Evolutionary conservation across 2,329 filamentous ascomycete genomes (phyloP), one percentile per base, ranked within the genome.

Genomic region (Emmonsia crescens): DNA sequence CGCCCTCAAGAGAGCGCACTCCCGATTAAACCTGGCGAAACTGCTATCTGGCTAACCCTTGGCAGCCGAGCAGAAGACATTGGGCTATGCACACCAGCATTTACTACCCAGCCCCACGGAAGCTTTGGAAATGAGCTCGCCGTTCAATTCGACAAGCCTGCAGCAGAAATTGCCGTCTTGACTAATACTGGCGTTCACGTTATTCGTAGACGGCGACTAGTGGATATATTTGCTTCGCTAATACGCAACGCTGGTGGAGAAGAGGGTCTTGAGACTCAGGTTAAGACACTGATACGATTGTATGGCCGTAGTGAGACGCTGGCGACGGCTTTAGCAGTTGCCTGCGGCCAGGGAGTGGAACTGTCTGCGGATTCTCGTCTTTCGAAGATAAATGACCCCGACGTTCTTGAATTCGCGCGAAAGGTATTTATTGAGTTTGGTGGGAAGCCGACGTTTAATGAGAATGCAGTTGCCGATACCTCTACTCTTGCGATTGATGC

Each of bases 51-150:
- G 84, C 80, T 96, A 40, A 84, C 87, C 2, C 79, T 99, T 24
- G 85, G 85, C 31, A 85, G 89, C 68, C 82, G 82, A 40, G 86
- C 88, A 6, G 87, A 96, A 71, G 90, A 89, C 66, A 84, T 96
- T 61, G 91, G 91, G 1, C 76, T 91, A 14, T 84, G 91, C 33
- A 89, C 88, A 0, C 82, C 83, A 57, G 93, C 91, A 67, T 82
- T 85, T 19, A 88, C 89, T 10, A 82, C 85, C 0, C 77, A 77
- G 12, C 83, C 84, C 31, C 89, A 89, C 0, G 72, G 85, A 27
- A 93, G 92, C 0, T 97, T 96, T 69, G 92, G 93, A 12, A 99
- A 99, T 68, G 94, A 99, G 75, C 80, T 97, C 61, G 91, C 94
- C 1, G 88, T 96, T n/a, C 95, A 99, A 68, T 99, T 94, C 68